phyloP scores from a whole-genome alignment of 129 eudicot genomes.

The Flaveria sonorensis region DNA sequence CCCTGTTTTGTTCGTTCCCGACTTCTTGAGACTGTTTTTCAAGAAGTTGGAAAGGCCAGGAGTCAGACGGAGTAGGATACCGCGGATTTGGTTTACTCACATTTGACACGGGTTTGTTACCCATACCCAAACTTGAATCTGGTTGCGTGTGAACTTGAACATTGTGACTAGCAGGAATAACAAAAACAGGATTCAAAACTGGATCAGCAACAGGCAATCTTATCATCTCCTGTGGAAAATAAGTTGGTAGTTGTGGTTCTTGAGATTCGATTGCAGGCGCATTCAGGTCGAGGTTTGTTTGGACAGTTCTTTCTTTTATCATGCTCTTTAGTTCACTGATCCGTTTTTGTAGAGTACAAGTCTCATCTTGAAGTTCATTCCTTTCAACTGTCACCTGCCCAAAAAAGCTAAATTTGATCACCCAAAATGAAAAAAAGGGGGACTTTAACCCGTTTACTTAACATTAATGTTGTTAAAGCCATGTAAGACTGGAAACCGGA shows the following conservation, averaged over 20 bases:
- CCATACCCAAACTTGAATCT: conserved; percentile 20
- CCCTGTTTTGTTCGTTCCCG: conserved; percentile 14
- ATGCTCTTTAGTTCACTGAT: conserved; percentile 48
- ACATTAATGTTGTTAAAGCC: no score
- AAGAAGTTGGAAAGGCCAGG: conserved; percentile 76
- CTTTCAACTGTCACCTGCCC: conserved; percentile 65
- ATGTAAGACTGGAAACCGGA: no score
- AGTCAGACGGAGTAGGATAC: conserved; percentile 77
- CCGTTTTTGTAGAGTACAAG: conserved; percentile 51
- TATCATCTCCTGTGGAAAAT: conserved; percentile 18
- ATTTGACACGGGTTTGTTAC: conserved; percentile 35
- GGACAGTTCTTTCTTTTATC: conserved; percentile 45
- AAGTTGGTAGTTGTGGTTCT: conserved; percentile 37
- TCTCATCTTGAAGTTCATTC: conserved; percentile 73
- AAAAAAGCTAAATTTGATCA: not conserved
- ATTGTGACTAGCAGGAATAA: conserved; percentile 53
- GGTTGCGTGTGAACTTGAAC: conserved; percentile 40
- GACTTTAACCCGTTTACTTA: not conserved
- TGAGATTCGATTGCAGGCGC: conserved; percentile 52
- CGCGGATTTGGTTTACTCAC: conserved; percentile 85
- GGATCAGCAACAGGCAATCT: conserved; percentile 38
- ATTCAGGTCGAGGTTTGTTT: conserved; percentile 65
- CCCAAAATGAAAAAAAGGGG: not conserved
- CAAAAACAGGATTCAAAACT: conserved; percentile 46
- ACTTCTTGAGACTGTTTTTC: conserved; percentile 40